phyloP scores from a whole-genome alignment of 345 rosid genomes.

The Ailanthus altissimus region DNA sequence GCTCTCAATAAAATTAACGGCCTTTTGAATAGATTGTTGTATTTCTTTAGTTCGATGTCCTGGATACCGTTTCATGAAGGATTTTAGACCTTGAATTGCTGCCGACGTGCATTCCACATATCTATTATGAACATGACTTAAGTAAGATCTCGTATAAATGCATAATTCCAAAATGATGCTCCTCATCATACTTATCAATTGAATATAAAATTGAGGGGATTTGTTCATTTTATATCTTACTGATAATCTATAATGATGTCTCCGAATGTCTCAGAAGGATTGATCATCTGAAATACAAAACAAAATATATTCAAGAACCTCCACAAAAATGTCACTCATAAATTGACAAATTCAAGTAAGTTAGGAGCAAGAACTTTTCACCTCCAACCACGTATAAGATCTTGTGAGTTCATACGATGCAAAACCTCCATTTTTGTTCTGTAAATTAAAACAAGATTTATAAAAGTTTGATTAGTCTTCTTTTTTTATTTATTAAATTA shows the following conservation, averaged over 20 bases:
- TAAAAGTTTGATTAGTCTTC: too few relatives aligned
- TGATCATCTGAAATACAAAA: conserved; percentile 46
- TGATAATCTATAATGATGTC: conserved; percentile 69
- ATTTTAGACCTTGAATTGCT: conserved; percentile 57
- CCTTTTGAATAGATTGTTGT: conserved; percentile 42
- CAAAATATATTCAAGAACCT: too few relatives aligned
- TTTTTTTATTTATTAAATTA: too few relatives aligned
- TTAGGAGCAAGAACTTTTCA: too few relatives aligned
- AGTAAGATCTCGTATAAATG: too few relatives aligned
- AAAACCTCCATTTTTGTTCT: conserved; percentile 74
- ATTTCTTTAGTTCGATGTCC: conserved; percentile 43
- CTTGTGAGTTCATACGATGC: conserved; percentile 78
- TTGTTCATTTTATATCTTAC: conserved; percentile 40
- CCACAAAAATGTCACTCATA: too few relatives aligned
- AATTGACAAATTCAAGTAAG: background rate
- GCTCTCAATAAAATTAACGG: conserved; percentile 46
- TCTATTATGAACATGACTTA: conserved; percentile 29
- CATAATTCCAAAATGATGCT: too few relatives aligned
- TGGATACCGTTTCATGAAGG: conserved; percentile 39
- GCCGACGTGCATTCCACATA: conserved; percentile 80
- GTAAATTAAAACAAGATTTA: background rate
- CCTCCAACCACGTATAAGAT: conserved; percentile 74
- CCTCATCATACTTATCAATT: too few relatives aligned
- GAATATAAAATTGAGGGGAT: too few relatives aligned
- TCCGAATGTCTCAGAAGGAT: conserved; percentile 67